Evolutionary conservation across 805 yeast species (phyloP), one percentile per base, ranked within the genome.

Genomic region (Candida ponderosae): DNA sequence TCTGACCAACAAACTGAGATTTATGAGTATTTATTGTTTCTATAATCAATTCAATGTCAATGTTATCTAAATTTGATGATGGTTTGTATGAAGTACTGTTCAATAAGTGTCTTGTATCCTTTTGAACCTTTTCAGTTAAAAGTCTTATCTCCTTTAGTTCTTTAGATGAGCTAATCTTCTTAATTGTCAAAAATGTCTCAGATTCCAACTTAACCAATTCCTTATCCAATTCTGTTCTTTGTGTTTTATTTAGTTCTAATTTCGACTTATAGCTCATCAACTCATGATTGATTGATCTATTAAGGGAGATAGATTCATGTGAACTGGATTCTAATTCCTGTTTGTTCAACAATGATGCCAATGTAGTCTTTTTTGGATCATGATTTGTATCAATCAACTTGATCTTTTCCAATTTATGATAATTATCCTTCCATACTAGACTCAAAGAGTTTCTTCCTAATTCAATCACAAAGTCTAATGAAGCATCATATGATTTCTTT

Each of bases 371-470:
- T 4, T 20, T 24, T 21, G 10, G 24, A 29, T 2, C 33, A n/a
- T n/a, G n/a, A n/a, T n/a, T n/a, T n/a, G n/a, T 36, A 8, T 41
- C 42, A 11, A 39, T 8, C 29, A 42, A 36, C 15, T 38, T 31
- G 10, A 53, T 31, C 1, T 26, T n/a, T 5, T 35, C 26, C 18
- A 53, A 34, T 10, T 31, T 33, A 0, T 34, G 26, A 18, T 27
- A 50, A 16, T 45, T 32, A 6, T 40, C 47, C 4, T 23, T 32
- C 56, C 56, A 53, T 3, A 32, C 41, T 7, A 20, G 4, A 16
- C 60, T 58, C 17, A 69, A 54, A 1, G 75, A 65, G 41, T 70
- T 68, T 28, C 55, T 50, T 34, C 60, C 60, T 26, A 76, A 51
- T 20, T 68, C 50, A 36, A 56, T 57, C 23, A 64, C 44, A 56